Base-by-base conservation (phyloP, 2,329 filamentous ascomycete genomes). In the Elsinoe necatrix region DNA sequence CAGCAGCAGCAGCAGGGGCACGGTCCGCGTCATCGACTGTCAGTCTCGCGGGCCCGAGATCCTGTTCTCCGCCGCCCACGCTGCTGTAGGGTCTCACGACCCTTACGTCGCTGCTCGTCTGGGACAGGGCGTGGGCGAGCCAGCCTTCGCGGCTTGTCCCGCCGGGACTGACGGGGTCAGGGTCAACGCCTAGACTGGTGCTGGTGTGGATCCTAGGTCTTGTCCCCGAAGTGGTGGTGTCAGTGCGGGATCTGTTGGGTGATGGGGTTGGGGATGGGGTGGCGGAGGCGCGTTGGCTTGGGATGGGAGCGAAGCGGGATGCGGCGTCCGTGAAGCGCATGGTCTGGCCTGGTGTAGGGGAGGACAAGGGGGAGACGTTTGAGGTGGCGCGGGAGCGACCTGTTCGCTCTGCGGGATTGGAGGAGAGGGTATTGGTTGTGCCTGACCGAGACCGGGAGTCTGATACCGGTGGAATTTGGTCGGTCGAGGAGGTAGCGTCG, bases 1-100 rank as follows among this genome's bases (percentile, higher is more conserved):
- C 29, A 31, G 6, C 11, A 31, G 11, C n/a, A n/a, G n/a, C n/a
- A n/a, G n/a, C 27, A 9, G 4, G 27, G 27, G 27, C 27, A 9
- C 27, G 4, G 27, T 37, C 34, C 34, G 34, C 34, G 14, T 11
- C 60, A 58, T 6, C 65, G 65, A 60, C 64, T 58, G 41, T 61
- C 54, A 45, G 14, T 25, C 41, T 25, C 20, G 41, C 55, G 68
- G 59, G 57, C 67, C 62, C 59, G 62, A 62, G 63, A 64, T 54
- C 48, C 16, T 8, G 18, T 4, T 34, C 48, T 11, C 27, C 57
- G 64, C 71, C 6, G 67, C 23, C 62, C 60, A 52, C n/a, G 45
- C 56, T 37, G 52, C 58, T 56, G 41, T 57, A 55, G 23, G 51
- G 47, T 54, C 48, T 3, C 3, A 50, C 45, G 45, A 57, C 54